Conservation (phyloP, 106 monocot species). For the Dendrobium huoshanense region DNA sequence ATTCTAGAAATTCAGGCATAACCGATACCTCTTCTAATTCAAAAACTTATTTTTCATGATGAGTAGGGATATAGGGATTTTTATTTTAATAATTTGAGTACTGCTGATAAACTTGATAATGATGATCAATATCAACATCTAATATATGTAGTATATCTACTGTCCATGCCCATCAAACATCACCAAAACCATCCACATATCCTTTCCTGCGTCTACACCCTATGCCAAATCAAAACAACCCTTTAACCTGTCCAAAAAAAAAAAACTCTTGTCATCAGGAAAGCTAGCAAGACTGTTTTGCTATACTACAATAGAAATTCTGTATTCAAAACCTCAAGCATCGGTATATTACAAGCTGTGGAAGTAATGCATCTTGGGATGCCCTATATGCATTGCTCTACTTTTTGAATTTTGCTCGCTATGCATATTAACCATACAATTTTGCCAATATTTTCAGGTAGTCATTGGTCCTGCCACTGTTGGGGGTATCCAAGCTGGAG, state of each 20-base stretch:
- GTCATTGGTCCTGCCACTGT: conserved; percentile 96
- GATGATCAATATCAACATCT: no score
- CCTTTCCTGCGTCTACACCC: not conserved
- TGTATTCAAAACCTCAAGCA: not conserved
- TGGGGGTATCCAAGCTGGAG: conserved; percentile 98
- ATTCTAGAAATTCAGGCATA: no score
- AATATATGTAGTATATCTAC: no score
- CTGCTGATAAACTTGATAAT: no score
- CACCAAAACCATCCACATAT: not conserved
- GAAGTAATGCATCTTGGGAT: not conserved
- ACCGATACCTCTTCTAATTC: no score
- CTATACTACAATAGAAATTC: not conserved
- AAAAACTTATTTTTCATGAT: no score
- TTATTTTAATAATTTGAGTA: no score
- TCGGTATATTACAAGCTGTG: not conserved
- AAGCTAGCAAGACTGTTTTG: not conserved
- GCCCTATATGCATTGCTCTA: not conserved
- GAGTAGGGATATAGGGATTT: no score
- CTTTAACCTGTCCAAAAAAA: not conserved
- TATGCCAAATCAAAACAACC: not conserved
- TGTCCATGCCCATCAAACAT: not conserved
- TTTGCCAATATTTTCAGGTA: conserved; percentile 39
- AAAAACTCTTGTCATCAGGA: not conserved
- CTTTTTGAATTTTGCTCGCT: not conserved
- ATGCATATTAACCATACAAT: not conserved